phyloP scores from a whole-genome alignment of 176 grass and related monocot genomes.

The Ananas comosus region DNA sequence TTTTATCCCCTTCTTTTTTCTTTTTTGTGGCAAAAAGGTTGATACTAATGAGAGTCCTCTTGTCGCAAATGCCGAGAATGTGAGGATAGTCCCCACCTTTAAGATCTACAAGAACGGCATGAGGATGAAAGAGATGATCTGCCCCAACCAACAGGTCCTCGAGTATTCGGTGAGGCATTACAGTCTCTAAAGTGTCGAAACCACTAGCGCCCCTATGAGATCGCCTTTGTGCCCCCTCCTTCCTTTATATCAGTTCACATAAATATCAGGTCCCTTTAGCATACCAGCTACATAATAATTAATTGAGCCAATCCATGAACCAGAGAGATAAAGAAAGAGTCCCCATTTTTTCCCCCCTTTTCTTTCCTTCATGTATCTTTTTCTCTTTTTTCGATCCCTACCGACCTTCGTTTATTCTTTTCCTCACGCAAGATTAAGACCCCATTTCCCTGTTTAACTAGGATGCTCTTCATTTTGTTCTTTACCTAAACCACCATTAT shows the following conservation, averaged over 20 bases:
- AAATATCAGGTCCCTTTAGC: background rate
- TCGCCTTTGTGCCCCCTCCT: background rate
- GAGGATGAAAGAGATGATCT: slow-evolving; percentile 63
- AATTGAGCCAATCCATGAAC: background rate
- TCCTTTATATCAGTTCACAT: background rate
- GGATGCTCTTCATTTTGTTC: slow-evolving; percentile 10
- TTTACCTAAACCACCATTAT: background rate
- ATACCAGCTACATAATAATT: slow-evolving; percentile 2
- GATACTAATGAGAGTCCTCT: slow-evolving; percentile 34
- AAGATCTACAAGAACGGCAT: slow-evolving; percentile 63
- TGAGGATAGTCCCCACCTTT: slow-evolving; percentile 44
- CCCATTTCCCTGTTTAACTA: background rate
- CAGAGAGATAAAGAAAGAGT: background rate
- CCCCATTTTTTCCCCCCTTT: background rate
- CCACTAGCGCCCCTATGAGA: background rate
- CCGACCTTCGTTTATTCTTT: background rate
- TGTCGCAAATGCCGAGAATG: slow-evolving; percentile 50
- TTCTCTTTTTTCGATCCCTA: background rate
- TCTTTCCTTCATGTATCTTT: background rate
- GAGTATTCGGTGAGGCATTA: slow-evolving; percentile 59
- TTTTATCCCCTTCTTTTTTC: background rate
- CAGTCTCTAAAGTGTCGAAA: slow-evolving; percentile 21
- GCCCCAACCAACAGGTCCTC: slow-evolving; percentile 40
- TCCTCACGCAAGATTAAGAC: background rate
- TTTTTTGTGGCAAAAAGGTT: slow-evolving; percentile 27